A percentile compares a stretch with the other conserved stretches of the same genome.
These are phyloP conservation scores for Bjerkandera adusta DNA, from an alignment of 1,284 basidiomycete species.

Conservation along the genomic window DNA sequence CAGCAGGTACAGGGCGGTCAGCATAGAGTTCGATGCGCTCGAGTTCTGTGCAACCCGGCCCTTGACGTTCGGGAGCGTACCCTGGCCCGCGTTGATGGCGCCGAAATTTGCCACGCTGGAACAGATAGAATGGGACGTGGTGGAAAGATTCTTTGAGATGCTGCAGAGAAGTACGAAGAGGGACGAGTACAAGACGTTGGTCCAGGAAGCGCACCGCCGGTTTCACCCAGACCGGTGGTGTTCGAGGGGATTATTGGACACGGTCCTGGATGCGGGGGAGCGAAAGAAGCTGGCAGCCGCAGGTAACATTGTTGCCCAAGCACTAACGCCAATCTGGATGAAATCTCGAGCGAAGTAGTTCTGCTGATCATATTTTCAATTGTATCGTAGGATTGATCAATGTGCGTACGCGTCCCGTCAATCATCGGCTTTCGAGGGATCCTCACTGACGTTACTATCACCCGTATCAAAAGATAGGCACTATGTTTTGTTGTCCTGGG, in stretches of 20 bases:
- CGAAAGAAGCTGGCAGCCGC: constrained; percentile 51
- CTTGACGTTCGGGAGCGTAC: constrained; percentile 53
- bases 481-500: too few relatives aligned
- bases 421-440: too few relatives aligned
- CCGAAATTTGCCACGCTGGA: constrained; percentile 41
- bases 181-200: constrained; percentile 53
- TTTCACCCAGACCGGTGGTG: constrained; percentile 64
- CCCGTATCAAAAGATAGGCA: too few relatives aligned
- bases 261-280: constrained; percentile 45
- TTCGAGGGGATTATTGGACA: constrained; percentile 44
- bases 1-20: constrained; percentile 51
- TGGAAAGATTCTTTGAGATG: constrained; percentile 60
- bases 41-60: constrained; percentile 47
- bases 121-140: constrained; percentile 61
- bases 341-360: not conserved
- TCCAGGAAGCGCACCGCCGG: constrained; percentile 55
- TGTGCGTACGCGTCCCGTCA: too few relatives aligned
- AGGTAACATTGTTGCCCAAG: constrained; percentile 52
- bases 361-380: too few relatives aligned
- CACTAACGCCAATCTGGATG: constrained; percentile 51
- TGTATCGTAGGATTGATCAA: too few relatives aligned
- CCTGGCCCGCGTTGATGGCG: constrained; percentile 60
- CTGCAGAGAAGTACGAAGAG: constrained; percentile 43
- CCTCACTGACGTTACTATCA: too few relatives aligned
- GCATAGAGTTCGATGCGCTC: constrained; percentile 55